Evolutionary conservation across 108 stramenopile species (phyloP), one percentile per base, ranked within the genome.

Genomic region (Cyclotella cryptica): DNA sequence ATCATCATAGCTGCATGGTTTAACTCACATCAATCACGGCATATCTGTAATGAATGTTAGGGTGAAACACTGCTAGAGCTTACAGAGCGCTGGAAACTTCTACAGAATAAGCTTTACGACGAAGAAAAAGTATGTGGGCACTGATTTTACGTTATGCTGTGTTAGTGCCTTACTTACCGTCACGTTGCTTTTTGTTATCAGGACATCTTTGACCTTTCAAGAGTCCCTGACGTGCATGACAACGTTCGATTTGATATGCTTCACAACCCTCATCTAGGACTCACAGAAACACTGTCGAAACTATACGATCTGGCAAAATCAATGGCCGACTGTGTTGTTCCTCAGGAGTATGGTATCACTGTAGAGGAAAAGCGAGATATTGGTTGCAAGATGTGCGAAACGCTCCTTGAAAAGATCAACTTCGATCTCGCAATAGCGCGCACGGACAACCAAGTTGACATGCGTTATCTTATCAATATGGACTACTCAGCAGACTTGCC

Each of bases 331-430:
- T 90, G 90, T 43, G 94, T 98, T 40, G 97, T 98, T 15, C 99
- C 99, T 15, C 98, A 98, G 57, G 98, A 99, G 81, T 99, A 98
- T 76, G 98, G 98, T 49, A 90, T 92, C 24, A 95, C 97, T 0
- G 72, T 90, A 52, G 74, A 74, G 17, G 94, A 96, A 54, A 97
- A 98, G 65, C 75, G 94, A 49, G 87, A 84, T 35, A 95, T 98
- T 44, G 98, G 97, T 19, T 73, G 79, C 44, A 96, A 95, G 72
- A 97, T 98, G 83, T 98, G 96, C 72, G 84, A 80, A 55, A 85
- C 94, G 29, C 87, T 99, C 21, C 76, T 98, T 43, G 97, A 97
- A 64, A 99, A 99, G 87, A 96, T 98, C 68, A 94, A 92, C 68
- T 90, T 73, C 47, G 96, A 97, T 75, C 79, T 97, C 45, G 84